Evolutionary conservation across 1,284 basidiomycete genomes (phyloP).

Genomic region (Cryptococcus sp.): DNA sequence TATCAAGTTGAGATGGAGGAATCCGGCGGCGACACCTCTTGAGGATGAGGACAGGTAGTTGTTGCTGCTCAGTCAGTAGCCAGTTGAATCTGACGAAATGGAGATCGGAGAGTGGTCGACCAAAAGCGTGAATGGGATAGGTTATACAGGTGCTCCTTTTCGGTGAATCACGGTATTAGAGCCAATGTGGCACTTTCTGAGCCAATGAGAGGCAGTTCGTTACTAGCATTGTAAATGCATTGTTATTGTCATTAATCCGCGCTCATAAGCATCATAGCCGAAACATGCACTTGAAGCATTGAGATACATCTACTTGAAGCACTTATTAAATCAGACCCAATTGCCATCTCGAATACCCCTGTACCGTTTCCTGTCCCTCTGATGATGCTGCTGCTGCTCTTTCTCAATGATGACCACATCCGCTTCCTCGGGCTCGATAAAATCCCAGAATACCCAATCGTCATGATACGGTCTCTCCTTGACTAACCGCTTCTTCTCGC

Average conservation of each 20-base stretch:
- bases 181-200: conserved; percentile 17
- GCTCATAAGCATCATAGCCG: too few relatives aligned
- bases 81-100: background rate
- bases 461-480: conserved; percentile 20
- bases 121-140: background rate
- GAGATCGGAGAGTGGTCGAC: background rate
- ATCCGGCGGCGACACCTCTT: background rate
- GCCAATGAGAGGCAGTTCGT: conserved; percentile 17
- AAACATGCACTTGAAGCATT: too few relatives aligned
- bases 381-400: background rate
- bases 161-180: conserved; percentile 3
- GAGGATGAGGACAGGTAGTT: background rate
- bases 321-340: conserved; percentile 18
- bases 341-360: conserved; percentile 32
- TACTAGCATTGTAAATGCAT: conserved; percentile 1
- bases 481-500: conserved; percentile 13
- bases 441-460: conserved; percentile 18
- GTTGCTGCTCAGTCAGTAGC: too few relatives aligned
- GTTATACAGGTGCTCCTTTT: background rate
- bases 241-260: too few relatives aligned
- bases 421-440: conserved; percentile 14
- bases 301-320: too few relatives aligned
- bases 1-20: too few relatives aligned
- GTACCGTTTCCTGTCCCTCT: conserved; percentile 7
- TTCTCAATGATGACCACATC: conserved; percentile 11